Evolutionary conservation across 2,329 filamentous ascomycete genomes (phyloP).

Genomic region (Trichoderma brevicompactum): DNA sequence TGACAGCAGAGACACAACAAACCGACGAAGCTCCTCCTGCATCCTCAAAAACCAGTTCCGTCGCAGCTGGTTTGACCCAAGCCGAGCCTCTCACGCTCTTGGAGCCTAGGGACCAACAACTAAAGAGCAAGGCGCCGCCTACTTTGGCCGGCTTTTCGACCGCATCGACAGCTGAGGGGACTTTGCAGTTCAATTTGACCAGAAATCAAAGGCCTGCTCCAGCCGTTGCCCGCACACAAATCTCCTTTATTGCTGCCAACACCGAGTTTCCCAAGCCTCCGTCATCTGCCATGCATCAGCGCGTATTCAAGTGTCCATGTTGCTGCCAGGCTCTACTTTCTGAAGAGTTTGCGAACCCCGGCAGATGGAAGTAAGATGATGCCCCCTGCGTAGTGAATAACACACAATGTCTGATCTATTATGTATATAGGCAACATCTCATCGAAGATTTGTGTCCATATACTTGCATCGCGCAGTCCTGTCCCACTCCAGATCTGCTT

Average conservation of each 20-base stretch:
- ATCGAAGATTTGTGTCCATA: slow-evolving; percentile 30
- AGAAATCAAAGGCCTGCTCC: neutral
- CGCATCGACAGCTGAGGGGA: slow-evolving; percentile 6
- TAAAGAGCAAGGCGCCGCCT: neutral
- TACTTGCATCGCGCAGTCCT: slow-evolving; percentile 30
- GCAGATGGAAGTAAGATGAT: neutral
- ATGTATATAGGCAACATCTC: slow-evolving; percentile 26
- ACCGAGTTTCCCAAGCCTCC: slow-evolving; percentile 7
- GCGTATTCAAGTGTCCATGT: slow-evolving; percentile 26
- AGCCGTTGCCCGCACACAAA: neutral
- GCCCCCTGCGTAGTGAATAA: neutral
- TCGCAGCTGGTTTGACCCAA: neutral
- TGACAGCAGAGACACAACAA: neutral
- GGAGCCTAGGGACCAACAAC: neutral
- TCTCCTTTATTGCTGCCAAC: neutral
- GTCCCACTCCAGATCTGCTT: slow-evolving; percentile 20
- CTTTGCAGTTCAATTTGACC: neutral
- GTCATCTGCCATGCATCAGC: no score
- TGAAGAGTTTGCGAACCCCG: neutral
- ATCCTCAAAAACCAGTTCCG: no score
- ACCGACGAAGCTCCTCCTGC: neutral
- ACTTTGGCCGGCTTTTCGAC: neutral
- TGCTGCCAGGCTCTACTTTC: slow-evolving; percentile 27
- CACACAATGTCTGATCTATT: neutral
- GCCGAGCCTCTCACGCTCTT: no score